These are phyloP conservation scores for Sporobolomyces pararoseus DNA, from an alignment of 768 basidiomycete species.

Conservation along the genomic window DNA sequence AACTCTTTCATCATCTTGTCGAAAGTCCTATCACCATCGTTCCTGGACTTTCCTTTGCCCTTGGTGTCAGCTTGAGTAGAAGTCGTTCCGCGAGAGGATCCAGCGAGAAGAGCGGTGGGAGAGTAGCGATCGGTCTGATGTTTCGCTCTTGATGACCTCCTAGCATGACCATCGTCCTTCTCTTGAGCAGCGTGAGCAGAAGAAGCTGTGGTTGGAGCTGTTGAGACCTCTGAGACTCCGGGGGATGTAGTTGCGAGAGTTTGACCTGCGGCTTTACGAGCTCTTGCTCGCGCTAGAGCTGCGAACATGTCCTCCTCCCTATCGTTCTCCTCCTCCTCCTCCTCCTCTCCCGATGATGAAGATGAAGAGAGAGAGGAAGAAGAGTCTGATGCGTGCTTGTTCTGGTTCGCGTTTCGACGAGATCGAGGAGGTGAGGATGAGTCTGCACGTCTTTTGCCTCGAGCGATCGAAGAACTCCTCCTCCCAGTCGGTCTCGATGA, in stretches of 20 bases:
- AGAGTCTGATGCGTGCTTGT: too few species aligned
- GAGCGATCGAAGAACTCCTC: background rate
- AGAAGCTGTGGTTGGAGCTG: constrained; percentile 29
- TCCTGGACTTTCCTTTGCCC: background rate
- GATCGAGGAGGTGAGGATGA: background rate
- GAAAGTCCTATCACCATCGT: background rate
- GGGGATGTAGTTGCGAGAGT: constrained; percentile 2
- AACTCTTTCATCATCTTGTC: constrained; percentile 11
- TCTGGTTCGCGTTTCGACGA: constrained; percentile 3
- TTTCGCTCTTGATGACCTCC: constrained; percentile 5
- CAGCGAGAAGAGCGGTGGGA: background rate
- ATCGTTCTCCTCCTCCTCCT: constrained; percentile 2
- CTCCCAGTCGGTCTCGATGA: background rate
- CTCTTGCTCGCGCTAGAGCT: constrained; percentile 5
- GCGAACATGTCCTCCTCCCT: constrained; percentile 13
- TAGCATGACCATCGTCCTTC: background rate
- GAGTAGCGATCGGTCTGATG: constrained; percentile 6
- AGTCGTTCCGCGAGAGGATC: background rate
- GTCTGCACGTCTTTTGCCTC: background rate
- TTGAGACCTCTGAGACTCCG: background rate
- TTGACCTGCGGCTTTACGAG: background rate
- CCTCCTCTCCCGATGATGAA: too few species aligned
- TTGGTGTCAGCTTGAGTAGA: background rate
- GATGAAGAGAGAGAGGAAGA: too few species aligned
- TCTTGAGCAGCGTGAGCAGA: background rate